phyloP scores from a whole-genome alignment of 1,284 basidiomycete genomes.

The Somion occarium region DNA sequence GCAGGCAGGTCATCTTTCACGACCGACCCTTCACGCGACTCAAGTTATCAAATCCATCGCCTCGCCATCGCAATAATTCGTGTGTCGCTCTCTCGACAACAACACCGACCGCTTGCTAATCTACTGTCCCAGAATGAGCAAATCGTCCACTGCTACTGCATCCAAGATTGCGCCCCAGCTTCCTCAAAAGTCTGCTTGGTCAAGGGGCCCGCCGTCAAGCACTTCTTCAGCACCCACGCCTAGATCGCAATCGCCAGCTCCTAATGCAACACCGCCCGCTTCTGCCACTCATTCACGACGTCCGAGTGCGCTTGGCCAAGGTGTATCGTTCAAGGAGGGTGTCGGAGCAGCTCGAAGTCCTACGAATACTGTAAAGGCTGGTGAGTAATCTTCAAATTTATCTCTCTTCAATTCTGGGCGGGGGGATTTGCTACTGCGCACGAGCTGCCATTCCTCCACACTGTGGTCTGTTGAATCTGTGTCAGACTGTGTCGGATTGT shows the following conservation, averaged over 20 bases:
- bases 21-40: constrained; percentile 64
- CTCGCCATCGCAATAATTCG: constrained; percentile 44
- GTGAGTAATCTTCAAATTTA: constrained; percentile 41
- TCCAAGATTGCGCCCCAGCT: constrained; percentile 67
- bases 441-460: too few species aligned
- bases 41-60: constrained; percentile 32
- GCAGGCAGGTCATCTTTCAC: constrained; percentile 87
- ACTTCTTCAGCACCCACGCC: constrained; percentile 50
- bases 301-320: constrained; percentile 64
- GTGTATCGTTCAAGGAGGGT: constrained; percentile 70
- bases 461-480: too few species aligned
- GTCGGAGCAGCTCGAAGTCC: constrained; percentile 38
- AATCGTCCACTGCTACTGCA: constrained; percentile 67
- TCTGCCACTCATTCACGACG: constrained; percentile 61
- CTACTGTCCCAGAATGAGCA: constrained; percentile 70
- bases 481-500: too few species aligned
- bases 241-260: constrained; percentile 73
- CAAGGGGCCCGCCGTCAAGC: constrained; percentile 70
- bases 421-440: not conserved
- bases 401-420: constrained; percentile 8
- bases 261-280: constrained; percentile 41
- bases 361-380: constrained; percentile 51
- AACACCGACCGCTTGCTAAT: not conserved
- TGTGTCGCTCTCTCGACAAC: constrained; percentile 30
- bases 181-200: constrained; percentile 76